Evolutionary conservation across 495 filamentous ascomycete species (phyloP).

Genomic region (Aspergillus bertholletiae): DNA sequence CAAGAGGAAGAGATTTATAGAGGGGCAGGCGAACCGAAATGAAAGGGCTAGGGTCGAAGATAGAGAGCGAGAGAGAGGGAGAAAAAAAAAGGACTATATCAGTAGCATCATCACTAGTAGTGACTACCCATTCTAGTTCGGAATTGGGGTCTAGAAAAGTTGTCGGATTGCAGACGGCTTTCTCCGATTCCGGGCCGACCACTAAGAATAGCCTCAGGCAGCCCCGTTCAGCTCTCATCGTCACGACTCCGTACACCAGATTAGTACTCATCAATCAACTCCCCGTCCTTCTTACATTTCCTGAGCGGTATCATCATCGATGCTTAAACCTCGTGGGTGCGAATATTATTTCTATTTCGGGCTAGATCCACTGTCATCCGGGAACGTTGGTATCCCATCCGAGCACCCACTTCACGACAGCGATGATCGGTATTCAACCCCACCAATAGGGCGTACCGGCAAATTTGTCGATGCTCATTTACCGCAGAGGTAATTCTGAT

Average conservation of each 20-base stretch:
- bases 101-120: neutral
- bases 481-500: neutral
- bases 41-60: neutral
- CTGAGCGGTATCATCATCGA: too few relatives aligned
- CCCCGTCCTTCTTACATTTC: too few relatives aligned
- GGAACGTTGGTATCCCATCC: too few relatives aligned
- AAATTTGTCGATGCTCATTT: neutral
- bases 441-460: neutral
- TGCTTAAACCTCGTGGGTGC: too few relatives aligned
- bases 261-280: too few relatives aligned
- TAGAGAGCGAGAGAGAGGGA: too few relatives aligned
- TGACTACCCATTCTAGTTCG: neutral
- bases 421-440: neutral
- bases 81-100: too few relatives aligned
- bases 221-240: too few relatives aligned
- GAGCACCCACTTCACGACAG: neutral
- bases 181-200: neutral
- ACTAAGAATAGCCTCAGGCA: neutral
- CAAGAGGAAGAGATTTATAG: neutral
- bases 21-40: neutral
- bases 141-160: neutral
- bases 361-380: too few relatives aligned
- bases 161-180: neutral
- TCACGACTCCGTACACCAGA: too few relatives aligned
- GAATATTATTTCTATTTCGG: too few relatives aligned